These are phyloP conservation scores for Hamamelis virginiana DNA, from an alignment of 164 flowering plant species.

Conservation along the genomic window DNA sequence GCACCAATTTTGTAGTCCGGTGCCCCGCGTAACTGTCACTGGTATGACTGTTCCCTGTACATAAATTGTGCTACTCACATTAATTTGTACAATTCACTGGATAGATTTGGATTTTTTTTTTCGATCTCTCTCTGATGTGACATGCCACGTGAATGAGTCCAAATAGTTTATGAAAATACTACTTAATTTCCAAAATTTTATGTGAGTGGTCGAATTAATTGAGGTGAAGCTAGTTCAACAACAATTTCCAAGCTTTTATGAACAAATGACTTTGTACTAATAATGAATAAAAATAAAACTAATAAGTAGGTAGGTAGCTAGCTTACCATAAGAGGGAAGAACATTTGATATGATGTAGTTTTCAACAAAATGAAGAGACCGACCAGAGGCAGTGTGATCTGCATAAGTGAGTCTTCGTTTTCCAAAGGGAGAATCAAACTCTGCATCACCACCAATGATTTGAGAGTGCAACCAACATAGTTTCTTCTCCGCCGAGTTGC, in stretches of 20 bases:
- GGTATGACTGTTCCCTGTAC: slow-evolving; percentile 62
- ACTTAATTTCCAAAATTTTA: no score
- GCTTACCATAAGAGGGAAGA: slow-evolving; percentile 62
- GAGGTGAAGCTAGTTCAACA: no score
- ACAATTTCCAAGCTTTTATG: no score
- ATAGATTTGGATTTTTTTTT: no score
- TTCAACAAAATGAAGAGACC: slow-evolving; percentile 50
- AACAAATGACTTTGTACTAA: no score
- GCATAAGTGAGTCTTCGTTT: slow-evolving; percentile 47
- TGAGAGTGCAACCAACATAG: slow-evolving; percentile 51
- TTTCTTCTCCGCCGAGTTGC: slow-evolving; percentile 23
- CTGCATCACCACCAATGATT: slow-evolving; percentile 38
- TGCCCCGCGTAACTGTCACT: slow-evolving; percentile 58
- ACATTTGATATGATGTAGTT: slow-evolving; percentile 37
- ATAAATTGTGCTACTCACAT: not conserved
- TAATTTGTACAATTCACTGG: no score
- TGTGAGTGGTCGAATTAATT: no score
- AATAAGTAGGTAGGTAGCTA: no score
- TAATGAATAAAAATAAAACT: no score
- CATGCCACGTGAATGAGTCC: no score
- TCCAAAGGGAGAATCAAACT: slow-evolving; percentile 49
- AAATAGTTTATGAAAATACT: no score
- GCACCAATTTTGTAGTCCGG: slow-evolving; percentile 42
- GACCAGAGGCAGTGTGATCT: slow-evolving; percentile 63
- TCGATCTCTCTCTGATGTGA: no score